Evolutionary conservation across 2,329 filamentous ascomycete genomes (phyloP).

Genomic region (Beauveria rudraprayagi): DNA sequence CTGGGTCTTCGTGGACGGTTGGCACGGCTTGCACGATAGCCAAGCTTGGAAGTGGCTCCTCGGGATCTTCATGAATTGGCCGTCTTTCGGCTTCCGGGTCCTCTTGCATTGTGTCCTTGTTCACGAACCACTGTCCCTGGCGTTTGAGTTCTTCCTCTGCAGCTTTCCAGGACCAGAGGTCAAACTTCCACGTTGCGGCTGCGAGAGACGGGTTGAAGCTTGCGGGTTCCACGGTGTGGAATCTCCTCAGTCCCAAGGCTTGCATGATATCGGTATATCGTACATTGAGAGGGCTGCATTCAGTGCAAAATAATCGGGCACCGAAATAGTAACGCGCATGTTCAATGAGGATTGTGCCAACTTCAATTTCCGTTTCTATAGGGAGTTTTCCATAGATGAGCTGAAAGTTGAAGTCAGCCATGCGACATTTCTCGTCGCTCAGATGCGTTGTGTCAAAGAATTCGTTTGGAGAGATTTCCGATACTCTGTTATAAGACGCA

Average conservation of each 20-base stretch:
- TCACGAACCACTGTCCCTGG: neutral
- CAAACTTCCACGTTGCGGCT: neutral
- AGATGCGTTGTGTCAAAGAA: neutral
- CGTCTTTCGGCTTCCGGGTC: neutral
- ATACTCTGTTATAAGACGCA: neutral
- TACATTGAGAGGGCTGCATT: neutral
- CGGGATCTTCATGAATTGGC: neutral
- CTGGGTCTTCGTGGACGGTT: neutral
- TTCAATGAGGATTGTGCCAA: neutral
- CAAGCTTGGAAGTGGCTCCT: neutral
- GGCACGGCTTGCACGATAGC: neutral
- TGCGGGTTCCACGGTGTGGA: neutral
- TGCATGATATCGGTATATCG: neutral
- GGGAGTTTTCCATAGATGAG: neutral
- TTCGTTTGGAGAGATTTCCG: neutral
- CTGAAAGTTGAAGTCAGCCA: constrained; percentile 5
- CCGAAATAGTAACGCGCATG: neutral
- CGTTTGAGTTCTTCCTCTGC: neutral
- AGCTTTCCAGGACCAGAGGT: neutral
- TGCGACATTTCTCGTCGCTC: neutral
- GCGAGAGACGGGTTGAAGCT: neutral
- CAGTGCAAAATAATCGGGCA: neutral
- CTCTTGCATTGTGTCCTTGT: neutral
- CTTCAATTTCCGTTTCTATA: neutral
- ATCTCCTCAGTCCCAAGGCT: neutral